Evolutionary conservation across 1,139 yeast species (phyloP), one percentile per base, ranked within the genome.

Genomic region (Lodderomyces margitis): DNA sequence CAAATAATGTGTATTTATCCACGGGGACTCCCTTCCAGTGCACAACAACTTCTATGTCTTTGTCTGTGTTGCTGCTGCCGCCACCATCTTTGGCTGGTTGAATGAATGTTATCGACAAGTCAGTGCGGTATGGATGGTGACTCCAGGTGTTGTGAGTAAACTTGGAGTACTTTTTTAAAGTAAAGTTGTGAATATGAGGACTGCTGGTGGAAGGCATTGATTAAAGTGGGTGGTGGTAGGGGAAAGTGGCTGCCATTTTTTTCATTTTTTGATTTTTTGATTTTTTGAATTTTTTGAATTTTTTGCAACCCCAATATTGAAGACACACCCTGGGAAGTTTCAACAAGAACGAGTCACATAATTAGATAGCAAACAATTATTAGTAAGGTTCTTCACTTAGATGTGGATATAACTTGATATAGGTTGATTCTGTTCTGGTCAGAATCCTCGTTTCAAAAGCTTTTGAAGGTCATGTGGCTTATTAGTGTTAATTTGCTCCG

Each of bases 111-210:
- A 59, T 46, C 5, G 55, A 49, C 14, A 62, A 33, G 28, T 57
- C 61, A 8, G 62, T 45, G 23, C 66, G 41, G 31, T 61, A 65
- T 2, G 67, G 67, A 33, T 49, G 57, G 39, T 61, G 66, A 34
- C 44, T 43, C 67, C 67, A 62, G 1, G 33, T 30, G 11, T 32
- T 34, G 16, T 33, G 38, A 20, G 36, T 38, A 21, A 23, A 44
- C 3, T 41, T 36, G 4, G 53, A 50, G 27, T 42, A 50, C 35
- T 49, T 48, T 32, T 40, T 48, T 21, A 50, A 43, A 17, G 35
- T 40, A 31, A 45, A 48, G 25, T 38, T 35, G 14, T 34, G 27
- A 7, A 42, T 34, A 23, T 12, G 11, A 6, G 42, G 12, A 19
- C 15, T 21, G 5, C 16, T 19, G n/a, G 3, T 12, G 4, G 39